Conservation (phyloP, 2,329 filamentous ascomycete species). For the Fusarium sp. region DNA sequence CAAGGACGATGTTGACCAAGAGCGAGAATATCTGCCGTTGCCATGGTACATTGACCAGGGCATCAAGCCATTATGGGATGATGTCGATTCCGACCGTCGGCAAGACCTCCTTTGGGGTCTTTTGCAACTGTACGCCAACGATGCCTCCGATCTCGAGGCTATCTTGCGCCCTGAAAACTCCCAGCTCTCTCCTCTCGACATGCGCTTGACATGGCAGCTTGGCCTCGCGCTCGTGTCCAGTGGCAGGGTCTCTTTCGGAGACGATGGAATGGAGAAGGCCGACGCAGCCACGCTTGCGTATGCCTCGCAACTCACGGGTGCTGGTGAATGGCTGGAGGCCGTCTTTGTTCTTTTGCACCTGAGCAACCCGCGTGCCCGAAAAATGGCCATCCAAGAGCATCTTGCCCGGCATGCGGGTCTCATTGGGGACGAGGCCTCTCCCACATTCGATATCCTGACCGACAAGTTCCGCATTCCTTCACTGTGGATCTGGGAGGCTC, state of each 20-base stretch:
- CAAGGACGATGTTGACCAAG: constrained; percentile 74
- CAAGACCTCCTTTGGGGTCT: constrained; percentile 90
- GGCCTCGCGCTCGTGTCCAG: constrained; percentile 69
- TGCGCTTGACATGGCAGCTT: constrained; percentile 85
- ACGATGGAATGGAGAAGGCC: constrained; percentile 65
- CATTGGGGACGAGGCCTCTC: constrained; percentile 67
- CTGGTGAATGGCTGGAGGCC: constrained; percentile 74
- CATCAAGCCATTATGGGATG: constrained; percentile 67
- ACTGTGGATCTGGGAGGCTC: constrained; percentile 86
- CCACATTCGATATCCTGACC: constrained; percentile 67
- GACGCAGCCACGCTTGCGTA: constrained; percentile 75
- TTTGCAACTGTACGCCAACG: constrained; percentile 79
- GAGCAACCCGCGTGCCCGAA: constrained; percentile 68
- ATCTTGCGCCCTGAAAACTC: constrained; percentile 80
- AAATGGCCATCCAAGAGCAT: constrained; percentile 74
- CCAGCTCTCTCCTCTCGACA: constrained; percentile 77
- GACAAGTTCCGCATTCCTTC: constrained; percentile 75
- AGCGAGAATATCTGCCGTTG: constrained; percentile 75
- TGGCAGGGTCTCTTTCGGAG: constrained; percentile 61
- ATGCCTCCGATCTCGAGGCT: constrained; percentile 68
- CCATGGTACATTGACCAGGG: constrained; percentile 74
- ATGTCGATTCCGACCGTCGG: constrained; percentile 64
- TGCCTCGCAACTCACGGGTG: constrained; percentile 68
- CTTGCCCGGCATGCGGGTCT: constrained; percentile 75
- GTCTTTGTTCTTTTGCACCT: constrained; percentile 82